Conservation (phyloP, 106 monocot species). For the Amphibolis antarctica region DNA sequence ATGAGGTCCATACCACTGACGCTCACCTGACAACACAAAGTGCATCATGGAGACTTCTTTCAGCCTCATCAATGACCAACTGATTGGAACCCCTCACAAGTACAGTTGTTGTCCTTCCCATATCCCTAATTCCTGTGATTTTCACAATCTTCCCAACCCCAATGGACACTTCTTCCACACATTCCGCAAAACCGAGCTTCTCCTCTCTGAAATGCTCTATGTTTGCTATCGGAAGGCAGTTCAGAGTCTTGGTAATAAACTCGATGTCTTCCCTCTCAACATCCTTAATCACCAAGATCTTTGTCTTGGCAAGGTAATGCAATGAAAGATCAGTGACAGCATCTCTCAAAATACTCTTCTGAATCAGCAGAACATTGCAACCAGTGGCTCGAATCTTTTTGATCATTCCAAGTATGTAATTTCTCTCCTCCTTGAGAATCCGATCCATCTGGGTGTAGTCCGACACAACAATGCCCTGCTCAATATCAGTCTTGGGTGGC, state of each 20-base stretch:
- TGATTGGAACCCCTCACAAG: slow-evolving; percentile 86
- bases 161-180: slow-evolving; percentile 68
- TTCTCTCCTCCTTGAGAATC: slow-evolving; percentile 83
- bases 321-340: slow-evolving; percentile 90
- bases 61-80: slow-evolving; percentile 82
- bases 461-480: slow-evolving; percentile 84
- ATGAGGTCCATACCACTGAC: not conserved
- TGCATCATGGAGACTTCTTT: slow-evolving; percentile 90
- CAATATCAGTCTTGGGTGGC: slow-evolving; percentile 92
- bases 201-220: slow-evolving; percentile 93
- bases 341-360: slow-evolving; percentile 91
- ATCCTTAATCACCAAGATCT: slow-evolving; percentile 87
- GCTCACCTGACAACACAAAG: slow-evolving; percentile 87
- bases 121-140: slow-evolving; percentile 72
- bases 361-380: slow-evolving; percentile 85
- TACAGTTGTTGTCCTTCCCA: slow-evolving; percentile 77
- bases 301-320: slow-evolving; percentile 86
- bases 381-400: slow-evolving; percentile 88
- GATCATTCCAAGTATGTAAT: slow-evolving; percentile 78
- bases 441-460: slow-evolving; percentile 94
- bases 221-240: slow-evolving; percentile 87
- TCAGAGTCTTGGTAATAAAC: slow-evolving; percentile 89
- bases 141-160: slow-evolving; percentile 86
- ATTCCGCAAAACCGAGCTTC: slow-evolving; percentile 76
- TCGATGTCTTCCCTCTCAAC: slow-evolving; percentile 96